Percentiles rank a stretch among this genome's conserved stretches.
phyloP scores from a whole-genome alignment of 2,329 filamentous ascomycete genomes.

The Albifimbria verrucaria region DNA sequence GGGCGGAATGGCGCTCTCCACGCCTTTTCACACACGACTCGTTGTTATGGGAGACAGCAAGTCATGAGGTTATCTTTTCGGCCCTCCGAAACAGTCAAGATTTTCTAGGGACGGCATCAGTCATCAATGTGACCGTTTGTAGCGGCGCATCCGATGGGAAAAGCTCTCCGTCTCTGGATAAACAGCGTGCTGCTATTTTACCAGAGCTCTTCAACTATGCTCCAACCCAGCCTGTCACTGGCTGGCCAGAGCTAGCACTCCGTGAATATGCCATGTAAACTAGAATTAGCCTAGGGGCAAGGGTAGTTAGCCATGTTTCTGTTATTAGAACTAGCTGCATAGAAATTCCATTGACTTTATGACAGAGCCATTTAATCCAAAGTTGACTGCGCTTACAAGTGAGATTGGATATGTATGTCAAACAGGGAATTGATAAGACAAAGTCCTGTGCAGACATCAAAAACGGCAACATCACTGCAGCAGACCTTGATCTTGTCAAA shows the following conservation, averaged over 20 bases:
- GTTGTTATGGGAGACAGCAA: slow-evolving; percentile 4
- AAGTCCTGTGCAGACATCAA: too few relatives aligned
- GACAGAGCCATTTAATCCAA: too few relatives aligned
- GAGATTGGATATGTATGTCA: too few relatives aligned
- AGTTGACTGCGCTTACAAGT: too few relatives aligned
- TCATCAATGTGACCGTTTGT: background rate
- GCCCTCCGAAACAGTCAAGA: background rate
- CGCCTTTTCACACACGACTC: slow-evolving; percentile 1
- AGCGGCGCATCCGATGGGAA: background rate
- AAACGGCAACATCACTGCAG: too few relatives aligned
- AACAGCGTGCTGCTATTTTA: background rate
- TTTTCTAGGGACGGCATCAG: background rate
- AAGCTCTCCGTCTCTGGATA: background rate
- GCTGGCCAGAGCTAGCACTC: slow-evolving; percentile 4
- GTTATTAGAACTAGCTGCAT: too few relatives aligned
- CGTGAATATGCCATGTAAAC: background rate
- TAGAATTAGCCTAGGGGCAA: too few relatives aligned
- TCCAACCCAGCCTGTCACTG: background rate
- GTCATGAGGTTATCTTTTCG: slow-evolving; percentile 2
- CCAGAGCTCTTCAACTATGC: slow-evolving; percentile 3
- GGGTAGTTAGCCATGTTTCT: too few relatives aligned
- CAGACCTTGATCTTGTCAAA: too few relatives aligned
- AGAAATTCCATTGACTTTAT: too few relatives aligned
- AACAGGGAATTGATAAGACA: too few relatives aligned
- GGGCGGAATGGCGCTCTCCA: background rate